A percentile compares a stretch with the other conserved stretches of the same genome.
phyloP scores from a whole-genome alignment of 2,329 filamentous ascomycete species.

The Aspergillus ustus region DNA sequence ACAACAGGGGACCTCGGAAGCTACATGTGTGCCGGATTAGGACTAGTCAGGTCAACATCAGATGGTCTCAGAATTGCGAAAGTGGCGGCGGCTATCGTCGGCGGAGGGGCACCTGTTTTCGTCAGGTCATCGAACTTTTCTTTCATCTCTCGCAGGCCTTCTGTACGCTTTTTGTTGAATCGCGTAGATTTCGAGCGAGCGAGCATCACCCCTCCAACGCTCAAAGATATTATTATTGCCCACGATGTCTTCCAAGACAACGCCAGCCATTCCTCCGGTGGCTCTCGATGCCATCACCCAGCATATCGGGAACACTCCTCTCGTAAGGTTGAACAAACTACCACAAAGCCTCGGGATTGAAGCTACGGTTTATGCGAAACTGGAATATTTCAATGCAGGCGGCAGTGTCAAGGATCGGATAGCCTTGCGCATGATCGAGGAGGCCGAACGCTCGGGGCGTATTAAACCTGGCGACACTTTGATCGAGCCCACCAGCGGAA shows the following conservation, averaged over 20 bases:
- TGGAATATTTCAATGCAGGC: conserved; percentile 92
- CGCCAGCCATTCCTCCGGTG: conserved; percentile 57
- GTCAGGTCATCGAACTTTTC: conserved; percentile 2
- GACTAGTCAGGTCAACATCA: conserved; percentile 13
- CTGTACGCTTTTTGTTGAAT: background rate
- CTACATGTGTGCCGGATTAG: conserved; percentile 1
- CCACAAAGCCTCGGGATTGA: conserved; percentile 89
- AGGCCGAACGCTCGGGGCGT: conserved; percentile 85
- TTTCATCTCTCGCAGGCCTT: background rate
- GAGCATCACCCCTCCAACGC: no score
- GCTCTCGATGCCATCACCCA: conserved; percentile 73
- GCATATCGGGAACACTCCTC: conserved; percentile 94
- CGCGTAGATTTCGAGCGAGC: background rate
- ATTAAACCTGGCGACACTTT: conserved; percentile 97
- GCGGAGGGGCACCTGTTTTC: background rate
- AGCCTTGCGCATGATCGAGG: conserved; percentile 95
- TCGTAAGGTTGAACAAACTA: conserved; percentile 90
- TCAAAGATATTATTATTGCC: background rate
- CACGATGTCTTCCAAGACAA: conserved; percentile 54
- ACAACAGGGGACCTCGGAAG: background rate
- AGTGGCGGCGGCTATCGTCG: conserved; percentile 12
- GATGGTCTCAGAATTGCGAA: conserved; percentile 6
- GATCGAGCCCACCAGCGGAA: conserved; percentile 97
- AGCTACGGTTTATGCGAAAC: conserved; percentile 86
- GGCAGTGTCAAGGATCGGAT: conserved; percentile 95